These are phyloP conservation scores for Pyrus pyrifolia DNA, from an alignment of 306 rosid species.

Conservation along the genomic window DNA sequence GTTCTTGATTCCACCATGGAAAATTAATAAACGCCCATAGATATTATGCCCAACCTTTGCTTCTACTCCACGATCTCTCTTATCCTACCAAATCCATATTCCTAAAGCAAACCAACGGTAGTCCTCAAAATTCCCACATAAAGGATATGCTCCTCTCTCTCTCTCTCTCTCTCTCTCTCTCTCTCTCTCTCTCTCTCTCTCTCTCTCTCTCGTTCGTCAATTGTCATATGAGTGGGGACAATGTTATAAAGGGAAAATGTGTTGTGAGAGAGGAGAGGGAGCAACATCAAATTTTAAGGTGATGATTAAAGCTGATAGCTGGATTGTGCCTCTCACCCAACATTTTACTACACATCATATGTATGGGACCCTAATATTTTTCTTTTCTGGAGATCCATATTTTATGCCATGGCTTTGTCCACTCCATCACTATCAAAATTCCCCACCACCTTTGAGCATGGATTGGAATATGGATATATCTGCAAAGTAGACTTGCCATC, in stretches of 20 bases:
- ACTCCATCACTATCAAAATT: conserved; percentile 22
- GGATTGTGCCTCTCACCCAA: not conserved
- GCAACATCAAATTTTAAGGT: conserved; percentile 16
- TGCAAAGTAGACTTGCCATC: conserved; percentile 11
- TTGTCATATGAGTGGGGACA: conserved; percentile 9
- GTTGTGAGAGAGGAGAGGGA: conserved; percentile 4
- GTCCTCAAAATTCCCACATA: conserved; percentile 12
- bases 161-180: not conserved
- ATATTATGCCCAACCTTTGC: not conserved
- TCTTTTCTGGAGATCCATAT: not conserved
- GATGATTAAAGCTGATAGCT: not conserved
- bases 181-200: not conserved
- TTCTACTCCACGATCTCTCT: conserved; percentile 14
- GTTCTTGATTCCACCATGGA: conserved; percentile 5
- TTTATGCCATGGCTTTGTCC: conserved; percentile 23
- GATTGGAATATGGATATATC: conserved; percentile 14
- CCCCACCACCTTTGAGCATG: conserved; percentile 6
- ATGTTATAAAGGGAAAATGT: not conserved
- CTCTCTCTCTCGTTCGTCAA: not conserved
- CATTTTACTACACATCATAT: not conserved
- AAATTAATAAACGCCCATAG: not conserved
- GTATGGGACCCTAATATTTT: not conserved
- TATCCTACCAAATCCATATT: conserved; percentile 13
- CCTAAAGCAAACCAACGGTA: conserved; percentile 1
- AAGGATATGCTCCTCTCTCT: not conserved